These are phyloP conservation scores for Candida adriatica DNA, from an alignment of 805 yeast genomes.

Conservation along the genomic window DNA sequence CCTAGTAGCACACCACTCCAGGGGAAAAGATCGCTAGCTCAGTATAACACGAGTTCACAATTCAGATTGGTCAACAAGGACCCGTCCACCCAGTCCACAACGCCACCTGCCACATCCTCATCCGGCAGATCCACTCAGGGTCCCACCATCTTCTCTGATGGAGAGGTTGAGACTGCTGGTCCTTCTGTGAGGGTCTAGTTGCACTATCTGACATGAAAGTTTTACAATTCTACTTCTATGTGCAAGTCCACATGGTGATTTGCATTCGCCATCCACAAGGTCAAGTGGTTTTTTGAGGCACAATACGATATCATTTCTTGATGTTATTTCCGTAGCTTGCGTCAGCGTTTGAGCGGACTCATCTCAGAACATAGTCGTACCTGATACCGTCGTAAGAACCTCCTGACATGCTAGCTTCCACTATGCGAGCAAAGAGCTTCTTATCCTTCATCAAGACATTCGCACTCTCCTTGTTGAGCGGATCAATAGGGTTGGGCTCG, in stretches of 20 bases:
- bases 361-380: conserved; percentile 51
- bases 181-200: conserved; percentile 22
- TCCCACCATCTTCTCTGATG: conserved; percentile 25
- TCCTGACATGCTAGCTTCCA: conserved; percentile 66
- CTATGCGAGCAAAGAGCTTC: conserved; percentile 47
- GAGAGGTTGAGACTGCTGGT: conserved; percentile 26
- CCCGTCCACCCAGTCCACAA: conserved; percentile 2
- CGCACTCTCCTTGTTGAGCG: conserved; percentile 89
- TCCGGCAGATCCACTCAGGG: conserved; percentile 12
- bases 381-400: conserved; percentile 45
- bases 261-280: too few species aligned
- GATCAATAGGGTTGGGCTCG: conserved; percentile 90
- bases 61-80: conserved; percentile 21
- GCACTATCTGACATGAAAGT: too few species aligned
- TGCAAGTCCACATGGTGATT: too few species aligned
- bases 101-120: conserved; percentile 7
- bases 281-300: too few species aligned
- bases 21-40: conserved; percentile 16
- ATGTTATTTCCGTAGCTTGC: too few species aligned
- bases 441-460: conserved; percentile 41
- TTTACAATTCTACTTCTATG: too few species aligned
- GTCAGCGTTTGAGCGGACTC: background rate
- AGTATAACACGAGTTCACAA: conserved; percentile 14
- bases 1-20: conserved; percentile 11
- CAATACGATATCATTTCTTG: too few species aligned